Evolutionary conservation across 768 basidiomycete genomes (phyloP).

Genomic region (Strobilomyces dryophilus): DNA sequence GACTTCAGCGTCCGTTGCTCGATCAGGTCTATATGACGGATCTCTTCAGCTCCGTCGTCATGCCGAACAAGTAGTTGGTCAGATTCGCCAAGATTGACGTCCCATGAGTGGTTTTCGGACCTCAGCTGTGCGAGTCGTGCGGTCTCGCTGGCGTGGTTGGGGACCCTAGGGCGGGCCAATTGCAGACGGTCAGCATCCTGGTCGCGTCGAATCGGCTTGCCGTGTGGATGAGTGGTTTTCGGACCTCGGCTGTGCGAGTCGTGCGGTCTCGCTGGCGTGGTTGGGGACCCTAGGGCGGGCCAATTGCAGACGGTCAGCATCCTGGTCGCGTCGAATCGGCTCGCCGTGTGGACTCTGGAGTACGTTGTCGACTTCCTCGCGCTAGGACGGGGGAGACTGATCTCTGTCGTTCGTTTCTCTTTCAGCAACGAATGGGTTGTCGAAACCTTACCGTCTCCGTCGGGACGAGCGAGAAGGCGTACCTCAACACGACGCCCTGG

Average conservation of each 20-base stretch:
- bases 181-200: conserved; percentile 12
- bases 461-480: conserved; percentile 57
- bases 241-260: not conserved
- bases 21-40: conserved; percentile 60
- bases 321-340: conserved; percentile 16
- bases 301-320: conserved; percentile 15
- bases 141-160: not conserved
- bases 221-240: conserved; percentile 39
- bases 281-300: conserved; percentile 9
- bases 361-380: not conserved
- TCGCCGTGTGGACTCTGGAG: conserved; percentile 18
- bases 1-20: not conserved
- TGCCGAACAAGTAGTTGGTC: conserved; percentile 59
- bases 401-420: not conserved
- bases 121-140: not conserved
- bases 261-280: not conserved
- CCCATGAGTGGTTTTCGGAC: conserved; percentile 38
- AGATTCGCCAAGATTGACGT: conserved; percentile 60
- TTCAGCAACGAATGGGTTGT: conserved; percentile 43
- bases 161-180: conserved; percentile 13
- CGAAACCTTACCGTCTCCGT: conserved; percentile 57
- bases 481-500: conserved; percentile 38
- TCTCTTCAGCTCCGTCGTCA: conserved; percentile 56
- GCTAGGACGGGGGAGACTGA: not conserved
- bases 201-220: conserved; percentile 20